A percentile compares a stretch with the other conserved stretches of the same genome.
phyloP scores from a whole-genome alignment of 2,329 filamentous ascomycete species.

The Penicillium sp. region DNA sequence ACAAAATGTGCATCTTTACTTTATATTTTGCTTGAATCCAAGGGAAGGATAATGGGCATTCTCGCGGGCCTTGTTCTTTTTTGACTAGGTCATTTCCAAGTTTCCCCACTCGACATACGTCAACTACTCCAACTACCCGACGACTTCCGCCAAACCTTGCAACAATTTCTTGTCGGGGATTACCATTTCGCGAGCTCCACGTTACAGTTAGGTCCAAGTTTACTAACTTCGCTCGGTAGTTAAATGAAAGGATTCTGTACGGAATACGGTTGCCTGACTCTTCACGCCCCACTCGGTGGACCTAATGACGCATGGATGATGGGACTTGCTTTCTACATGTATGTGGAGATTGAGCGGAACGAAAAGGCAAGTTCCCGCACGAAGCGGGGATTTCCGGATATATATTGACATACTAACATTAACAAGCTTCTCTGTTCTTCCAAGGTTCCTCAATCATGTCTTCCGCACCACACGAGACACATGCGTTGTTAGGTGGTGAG shows the following conservation, averaged over 20 bases:
- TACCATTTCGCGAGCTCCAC: neutral
- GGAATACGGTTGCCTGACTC: neutral
- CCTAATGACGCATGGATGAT: neutral
- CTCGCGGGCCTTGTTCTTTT: neutral
- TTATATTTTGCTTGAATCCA: neutral
- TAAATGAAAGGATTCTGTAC: neutral
- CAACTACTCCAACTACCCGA: neutral
- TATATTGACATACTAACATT: neutral
- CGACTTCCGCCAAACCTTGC: neutral
- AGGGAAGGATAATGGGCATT: neutral
- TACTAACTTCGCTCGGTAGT: neutral
- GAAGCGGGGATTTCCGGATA: neutral
- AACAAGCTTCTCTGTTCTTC: neutral
- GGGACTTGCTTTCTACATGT: neutral
- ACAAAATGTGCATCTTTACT: neutral
- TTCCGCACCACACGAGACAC: constrained; percentile 10
- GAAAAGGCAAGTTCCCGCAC: neutral
- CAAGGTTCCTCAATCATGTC: neutral
- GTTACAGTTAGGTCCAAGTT: neutral
- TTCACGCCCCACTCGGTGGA: neutral
- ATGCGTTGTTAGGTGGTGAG: constrained; percentile 12
- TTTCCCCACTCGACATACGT: neutral
- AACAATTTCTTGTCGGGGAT: neutral
- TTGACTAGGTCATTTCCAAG: neutral
- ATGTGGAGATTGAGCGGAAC: neutral